Conservation (phyloP, 192 early-diverging fungal genomes). For the Backusella parvicylindrica region DNA sequence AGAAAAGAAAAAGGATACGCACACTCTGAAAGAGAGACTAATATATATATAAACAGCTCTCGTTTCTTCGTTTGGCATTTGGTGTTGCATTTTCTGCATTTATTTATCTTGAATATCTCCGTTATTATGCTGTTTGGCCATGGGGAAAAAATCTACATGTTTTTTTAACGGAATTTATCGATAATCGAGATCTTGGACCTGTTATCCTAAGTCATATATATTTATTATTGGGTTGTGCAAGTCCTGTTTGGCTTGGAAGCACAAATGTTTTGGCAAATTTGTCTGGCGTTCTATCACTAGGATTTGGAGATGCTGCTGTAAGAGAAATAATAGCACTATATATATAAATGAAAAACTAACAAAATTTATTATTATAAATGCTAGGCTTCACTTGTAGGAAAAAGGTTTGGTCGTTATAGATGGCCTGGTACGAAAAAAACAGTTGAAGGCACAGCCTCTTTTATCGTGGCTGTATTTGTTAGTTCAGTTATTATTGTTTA, state of each 20-base stretch:
- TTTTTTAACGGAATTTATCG: conserved; percentile 82
- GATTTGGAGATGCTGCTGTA: conserved; percentile 86
- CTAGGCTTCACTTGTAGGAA: conserved; percentile 84
- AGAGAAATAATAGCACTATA: too few species aligned
- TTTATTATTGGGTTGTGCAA: conserved; percentile 85
- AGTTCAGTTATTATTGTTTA: conserved; percentile 35
- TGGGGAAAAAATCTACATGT: conserved; percentile 56
- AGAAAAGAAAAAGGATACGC: not conserved
- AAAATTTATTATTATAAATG: too few species aligned
- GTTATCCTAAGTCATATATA: conserved; percentile 89
- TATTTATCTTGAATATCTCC: conserved; percentile 78
- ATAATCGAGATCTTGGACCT: conserved; percentile 77
- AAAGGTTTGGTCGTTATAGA: conserved; percentile 59
- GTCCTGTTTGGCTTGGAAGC: conserved; percentile 82
- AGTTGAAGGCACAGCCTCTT: conserved; percentile 83
- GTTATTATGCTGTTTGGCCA: conserved; percentile 71
- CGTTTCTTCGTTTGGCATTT: conserved; percentile 80
- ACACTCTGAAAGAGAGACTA: not conserved
- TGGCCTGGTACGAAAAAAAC: conserved; percentile 83
- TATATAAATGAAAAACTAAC: too few species aligned
- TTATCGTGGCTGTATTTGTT: conserved; percentile 62
- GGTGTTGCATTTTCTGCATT: conserved; percentile 67
- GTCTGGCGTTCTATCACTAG: conserved; percentile 83
- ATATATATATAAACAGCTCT: conserved; percentile 36
- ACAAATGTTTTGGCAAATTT: conserved; percentile 47